Conservation (phyloP, 2,329 filamentous ascomycete species). For the Colletotrichum costaricense region DNA sequence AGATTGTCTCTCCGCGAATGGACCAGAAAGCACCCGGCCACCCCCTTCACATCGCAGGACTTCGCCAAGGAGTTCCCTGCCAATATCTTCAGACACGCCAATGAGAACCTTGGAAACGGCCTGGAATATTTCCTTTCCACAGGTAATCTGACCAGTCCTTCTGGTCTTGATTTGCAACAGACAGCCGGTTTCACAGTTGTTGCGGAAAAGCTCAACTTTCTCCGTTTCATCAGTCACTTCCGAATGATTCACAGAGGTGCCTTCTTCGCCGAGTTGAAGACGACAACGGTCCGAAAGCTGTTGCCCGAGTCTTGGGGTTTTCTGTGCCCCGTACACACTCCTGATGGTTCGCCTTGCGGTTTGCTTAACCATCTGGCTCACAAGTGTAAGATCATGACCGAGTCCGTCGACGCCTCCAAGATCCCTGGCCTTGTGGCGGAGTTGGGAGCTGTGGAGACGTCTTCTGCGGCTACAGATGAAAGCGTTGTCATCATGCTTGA, state of each 20-base stretch:
- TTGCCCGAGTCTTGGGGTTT: slow-evolving; percentile 98
- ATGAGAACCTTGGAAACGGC: slow-evolving; percentile 87
- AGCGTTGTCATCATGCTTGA: slow-evolving; percentile 92
- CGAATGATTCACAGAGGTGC: slow-evolving; percentile 98
- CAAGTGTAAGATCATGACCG: slow-evolving; percentile 90
- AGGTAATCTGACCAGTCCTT: slow-evolving; percentile 90
- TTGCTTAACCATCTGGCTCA: slow-evolving; percentile 95
- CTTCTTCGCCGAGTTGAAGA: slow-evolving; percentile 98
- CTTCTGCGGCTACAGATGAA: slow-evolving; percentile 83
- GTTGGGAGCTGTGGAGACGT: slow-evolving; percentile 81
- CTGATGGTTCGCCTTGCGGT: slow-evolving; percentile 94
- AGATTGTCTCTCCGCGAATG: slow-evolving; percentile 67
- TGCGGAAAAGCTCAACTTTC: slow-evolving; percentile 98
- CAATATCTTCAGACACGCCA: slow-evolving; percentile 83
- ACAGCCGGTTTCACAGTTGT: slow-evolving; percentile 95
- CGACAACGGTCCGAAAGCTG: slow-evolving; percentile 94
- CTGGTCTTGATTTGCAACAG: slow-evolving; percentile 93
- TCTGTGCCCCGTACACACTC: slow-evolving; percentile 96
- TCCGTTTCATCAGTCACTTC: slow-evolving; percentile 98
- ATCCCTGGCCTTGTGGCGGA: slow-evolving; percentile 80
- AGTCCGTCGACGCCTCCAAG: slow-evolving; percentile 77
- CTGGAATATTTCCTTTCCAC: slow-evolving; percentile 97
- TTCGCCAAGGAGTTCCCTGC: slow-evolving; percentile 84
- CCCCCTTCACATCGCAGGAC: slow-evolving; percentile 79
- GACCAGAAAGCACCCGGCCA: slow-evolving; percentile 65